Evolutionary conservation across 148 eudicot species (phyloP).

Genomic region (Rhododendron williamsianum): DNA sequence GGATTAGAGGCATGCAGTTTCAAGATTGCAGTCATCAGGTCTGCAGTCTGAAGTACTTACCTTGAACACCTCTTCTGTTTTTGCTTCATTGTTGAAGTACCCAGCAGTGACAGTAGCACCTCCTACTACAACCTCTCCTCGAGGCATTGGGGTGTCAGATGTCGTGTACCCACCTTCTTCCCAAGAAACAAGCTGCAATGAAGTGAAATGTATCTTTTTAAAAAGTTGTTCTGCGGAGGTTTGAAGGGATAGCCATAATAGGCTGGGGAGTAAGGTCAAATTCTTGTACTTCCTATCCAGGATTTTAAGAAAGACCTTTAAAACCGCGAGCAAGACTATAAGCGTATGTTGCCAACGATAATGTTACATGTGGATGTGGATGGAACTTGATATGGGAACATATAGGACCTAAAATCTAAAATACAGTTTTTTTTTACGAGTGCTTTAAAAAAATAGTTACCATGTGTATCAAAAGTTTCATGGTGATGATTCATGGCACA

Average conservation of each 20-base stretch:
- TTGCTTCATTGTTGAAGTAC: constrained; percentile 70
- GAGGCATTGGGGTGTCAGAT: constrained; percentile 88
- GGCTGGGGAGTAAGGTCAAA: background rate
- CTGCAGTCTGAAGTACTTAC: constrained; percentile 24
- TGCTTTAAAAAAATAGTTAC: background rate
- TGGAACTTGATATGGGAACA: background rate
- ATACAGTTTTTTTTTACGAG: background rate
- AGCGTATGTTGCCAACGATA: background rate
- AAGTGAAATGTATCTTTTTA: constrained; percentile 7
- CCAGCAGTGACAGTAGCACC: constrained; percentile 84
- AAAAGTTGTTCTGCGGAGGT: background rate
- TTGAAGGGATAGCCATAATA: background rate
- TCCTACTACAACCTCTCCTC: constrained; percentile 92
- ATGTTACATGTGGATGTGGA: background rate
- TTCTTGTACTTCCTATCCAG: background rate
- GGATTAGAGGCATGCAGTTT: background rate
- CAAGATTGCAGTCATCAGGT: background rate
- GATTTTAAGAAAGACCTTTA: background rate
- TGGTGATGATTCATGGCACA: background rate
- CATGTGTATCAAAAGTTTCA: background rate
- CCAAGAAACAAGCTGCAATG: constrained; percentile 92
- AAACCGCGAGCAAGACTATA: background rate
- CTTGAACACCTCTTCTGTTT: constrained; percentile 85
- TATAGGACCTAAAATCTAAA: background rate
- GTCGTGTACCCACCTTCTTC: constrained; percentile 83